Conservation (phyloP, 768 basidiomycete genomes). For the Lentinula detonsa region DNA sequence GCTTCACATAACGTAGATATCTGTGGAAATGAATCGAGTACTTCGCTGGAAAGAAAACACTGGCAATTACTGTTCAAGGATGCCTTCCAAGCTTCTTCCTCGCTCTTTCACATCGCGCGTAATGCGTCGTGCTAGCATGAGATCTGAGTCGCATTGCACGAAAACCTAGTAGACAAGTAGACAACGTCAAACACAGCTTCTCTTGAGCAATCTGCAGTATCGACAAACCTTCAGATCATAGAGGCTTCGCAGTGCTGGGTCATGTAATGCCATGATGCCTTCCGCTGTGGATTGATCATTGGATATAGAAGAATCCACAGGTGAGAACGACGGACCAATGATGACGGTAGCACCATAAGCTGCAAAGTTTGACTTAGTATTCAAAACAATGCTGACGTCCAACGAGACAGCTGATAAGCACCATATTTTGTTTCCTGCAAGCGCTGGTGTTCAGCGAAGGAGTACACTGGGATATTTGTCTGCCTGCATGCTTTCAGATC, state of each 20-base stretch:
- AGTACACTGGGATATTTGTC: constrained; percentile 91
- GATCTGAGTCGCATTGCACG: constrained; percentile 90
- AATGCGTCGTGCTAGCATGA: constrained; percentile 95
- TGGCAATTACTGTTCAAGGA: constrained; percentile 74
- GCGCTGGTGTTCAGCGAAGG: constrained; percentile 86
- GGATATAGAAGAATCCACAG: not conserved
- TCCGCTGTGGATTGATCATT: constrained; percentile 49
- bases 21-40: constrained; percentile 25
- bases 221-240: constrained; percentile 83
- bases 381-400: not conserved
- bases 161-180: constrained; percentile 48
- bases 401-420: not conserved
- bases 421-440: constrained; percentile 70
- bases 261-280: constrained; percentile 87
- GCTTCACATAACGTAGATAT: constrained; percentile 93
- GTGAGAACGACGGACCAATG: constrained; percentile 45
- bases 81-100: constrained; percentile 77
- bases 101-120: constrained; percentile 84
- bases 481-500: constrained; percentile 83
- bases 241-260: constrained; percentile 67
- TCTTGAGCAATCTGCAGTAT: not conserved
- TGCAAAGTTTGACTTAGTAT: not conserved
- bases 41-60: not conserved
- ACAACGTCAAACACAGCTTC: not conserved
- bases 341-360: constrained; percentile 91